Percentiles rank a stretch among this genome's conserved stretches.
Conservation (phyloP, 2,329 filamentous ascomycete species). For the Fusarium globosum region DNA sequence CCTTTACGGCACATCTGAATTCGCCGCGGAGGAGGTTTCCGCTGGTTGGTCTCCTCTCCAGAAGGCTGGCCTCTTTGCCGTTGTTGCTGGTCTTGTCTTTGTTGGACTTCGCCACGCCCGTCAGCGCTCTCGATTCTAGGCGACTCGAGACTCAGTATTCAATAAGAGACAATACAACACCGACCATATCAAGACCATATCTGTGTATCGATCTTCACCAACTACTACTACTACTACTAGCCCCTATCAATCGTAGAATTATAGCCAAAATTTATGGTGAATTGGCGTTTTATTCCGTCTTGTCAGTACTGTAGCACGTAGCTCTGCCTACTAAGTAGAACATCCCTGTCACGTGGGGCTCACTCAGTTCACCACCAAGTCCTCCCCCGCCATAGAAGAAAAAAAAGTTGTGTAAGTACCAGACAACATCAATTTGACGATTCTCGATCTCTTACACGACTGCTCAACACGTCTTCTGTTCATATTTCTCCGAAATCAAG, state of each 20-base stretch:
- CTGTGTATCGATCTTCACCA: background rate
- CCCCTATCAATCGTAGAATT: background rate
- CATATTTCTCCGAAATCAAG: background rate
- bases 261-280: background rate
- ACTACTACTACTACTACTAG: no score
- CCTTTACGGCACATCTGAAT: conserved; percentile 42
- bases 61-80: conserved; percentile 37
- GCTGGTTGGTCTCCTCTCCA: conserved; percentile 39
- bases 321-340: background rate
- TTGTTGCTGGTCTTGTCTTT: conserved; percentile 36
- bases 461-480: background rate
- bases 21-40: conserved; percentile 28
- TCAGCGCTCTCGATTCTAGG: conserved; percentile 36
- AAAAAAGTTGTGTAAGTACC: conserved; percentile 50
- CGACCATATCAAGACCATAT: conserved; percentile 6
- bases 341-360: conserved; percentile 49
- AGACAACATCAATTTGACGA: conserved; percentile 9
- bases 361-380: conserved; percentile 15
- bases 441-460: background rate
- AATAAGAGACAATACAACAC: conserved; percentile 28
- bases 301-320: background rate
- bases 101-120: conserved; percentile 38
- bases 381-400: conserved; percentile 37
- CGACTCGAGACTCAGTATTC: conserved; percentile 1
- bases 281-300: background rate